Evolutionary conservation across 495 filamentous ascomycete species (phyloP), one percentile per base, ranked within the genome.

Genomic region (Annulohypoxylon nitens): DNA sequence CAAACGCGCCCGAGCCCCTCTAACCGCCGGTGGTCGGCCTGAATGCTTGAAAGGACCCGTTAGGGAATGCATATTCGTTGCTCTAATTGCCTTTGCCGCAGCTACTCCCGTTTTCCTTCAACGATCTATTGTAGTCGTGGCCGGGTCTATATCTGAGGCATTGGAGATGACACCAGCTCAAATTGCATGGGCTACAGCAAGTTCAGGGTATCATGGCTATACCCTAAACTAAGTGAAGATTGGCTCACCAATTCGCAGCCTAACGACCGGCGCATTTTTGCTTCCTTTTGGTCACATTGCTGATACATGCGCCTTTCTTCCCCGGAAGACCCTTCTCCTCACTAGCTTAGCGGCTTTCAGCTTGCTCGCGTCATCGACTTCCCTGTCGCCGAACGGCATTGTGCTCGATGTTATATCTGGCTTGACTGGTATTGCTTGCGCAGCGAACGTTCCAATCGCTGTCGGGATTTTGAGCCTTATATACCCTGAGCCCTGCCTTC

Each of bases 1-100:
- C 10, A 36, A 50, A 12, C 53, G 33, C 12, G 57, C 54, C 9
- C 62, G 33, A 20, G 57, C 47, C 18, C 55, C 64, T 43, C 39
- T 77, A 12, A 63, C 63, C 2, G 58, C 71, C 11, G 76, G 75
- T 0, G 71, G 67, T 25, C 84, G 88, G 14, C 88, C 88, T 3
- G 80, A 82, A 74, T 88, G 86, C 76, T 89, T 92, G 71, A 85
- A 64, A 26, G 89, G 84, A 45, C 86, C 86, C 4, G 36, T 85
- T 1, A 85, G 89, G 69, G 90, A 92, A 79, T 85, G 83, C 43
- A 74, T 90, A 0, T 91, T 91, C 71, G 87, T 91, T 30, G 75
- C 88, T 7, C 87, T 88, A 3, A 84, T 86, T 5, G 90, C 89
- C 16, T 87, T 91, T 83, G 87, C 89, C n/a, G 87, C 89, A n/a